A percentile compares a stretch with the other conserved stretches of the same genome.
Conservation (phyloP, 78 protist species). For the Planoprotostelium fungivorum region DNA sequence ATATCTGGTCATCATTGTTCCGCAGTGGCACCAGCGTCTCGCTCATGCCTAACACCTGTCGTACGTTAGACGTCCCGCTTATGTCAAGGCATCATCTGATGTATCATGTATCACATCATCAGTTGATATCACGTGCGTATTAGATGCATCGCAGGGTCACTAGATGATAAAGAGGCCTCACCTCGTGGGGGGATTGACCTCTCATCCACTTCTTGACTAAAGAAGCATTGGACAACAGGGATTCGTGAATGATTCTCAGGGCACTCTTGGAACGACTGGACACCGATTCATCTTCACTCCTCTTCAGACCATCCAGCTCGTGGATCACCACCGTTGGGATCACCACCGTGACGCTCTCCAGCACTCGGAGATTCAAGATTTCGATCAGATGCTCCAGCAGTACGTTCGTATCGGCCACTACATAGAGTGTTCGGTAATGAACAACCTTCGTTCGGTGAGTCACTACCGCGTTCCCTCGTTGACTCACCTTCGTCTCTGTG, state of each 20-base stretch:
- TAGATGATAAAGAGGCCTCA: neutral
- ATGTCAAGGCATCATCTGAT: neutral
- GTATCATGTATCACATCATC: neutral
- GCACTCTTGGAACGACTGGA: neutral
- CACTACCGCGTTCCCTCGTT: neutral
- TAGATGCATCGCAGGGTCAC: neutral
- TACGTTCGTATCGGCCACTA: neutral
- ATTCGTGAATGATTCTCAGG: neutral
- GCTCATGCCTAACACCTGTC: neutral
- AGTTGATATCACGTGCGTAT: neutral
- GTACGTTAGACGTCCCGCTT: no score
- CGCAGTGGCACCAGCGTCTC: neutral
- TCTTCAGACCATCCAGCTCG: neutral
- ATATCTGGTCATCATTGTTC: neutral
- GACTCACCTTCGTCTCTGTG: neutral
- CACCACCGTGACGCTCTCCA: neutral
- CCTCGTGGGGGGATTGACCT: neutral
- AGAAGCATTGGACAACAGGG: neutral
- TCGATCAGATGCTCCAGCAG: neutral
- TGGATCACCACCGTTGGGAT: neutral
- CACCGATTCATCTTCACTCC: neutral
- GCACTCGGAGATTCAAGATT: neutral
- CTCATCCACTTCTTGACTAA: conserved; percentile 1
- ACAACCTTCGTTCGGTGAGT: neutral
- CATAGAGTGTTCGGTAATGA: neutral